Conservation (phyloP, 805 yeast genomes). For the Schwanniomyces vanrijiae region DNA sequence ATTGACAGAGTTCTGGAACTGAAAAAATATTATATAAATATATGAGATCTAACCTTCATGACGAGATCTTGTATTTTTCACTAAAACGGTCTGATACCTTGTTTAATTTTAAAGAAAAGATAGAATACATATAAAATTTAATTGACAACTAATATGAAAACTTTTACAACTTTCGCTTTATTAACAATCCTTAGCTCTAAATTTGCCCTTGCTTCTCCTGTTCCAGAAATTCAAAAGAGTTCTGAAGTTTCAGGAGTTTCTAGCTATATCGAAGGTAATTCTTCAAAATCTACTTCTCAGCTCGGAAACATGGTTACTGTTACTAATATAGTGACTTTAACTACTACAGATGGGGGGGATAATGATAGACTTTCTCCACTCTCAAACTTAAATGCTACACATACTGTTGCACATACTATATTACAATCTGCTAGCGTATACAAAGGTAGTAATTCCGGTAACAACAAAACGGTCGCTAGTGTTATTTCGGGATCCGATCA, state of each 20-base stretch:
- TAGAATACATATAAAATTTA: not conserved
- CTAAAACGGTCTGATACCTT: not conserved
- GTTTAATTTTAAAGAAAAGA: not conserved
- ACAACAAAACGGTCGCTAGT: too few species aligned
- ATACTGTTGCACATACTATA: not conserved
- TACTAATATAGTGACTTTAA: too few species aligned
- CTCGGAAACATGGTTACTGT: too few species aligned
- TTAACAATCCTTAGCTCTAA: constrained; percentile 1
- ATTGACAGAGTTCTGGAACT: not conserved
- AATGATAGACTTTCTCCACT: not conserved
- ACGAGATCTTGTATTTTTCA: not conserved
- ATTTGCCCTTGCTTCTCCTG: constrained; percentile 21
- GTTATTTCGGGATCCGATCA: too few species aligned
- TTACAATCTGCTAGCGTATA: too few species aligned
- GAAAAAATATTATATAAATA: not conserved
- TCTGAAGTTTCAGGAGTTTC: not conserved
- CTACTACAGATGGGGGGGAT: too few species aligned
- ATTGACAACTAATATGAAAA: not conserved
- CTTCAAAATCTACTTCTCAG: not conserved
- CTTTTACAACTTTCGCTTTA: not conserved
- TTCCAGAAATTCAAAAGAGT: constrained; percentile 13
- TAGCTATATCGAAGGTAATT: not conserved
- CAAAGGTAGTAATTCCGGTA: too few species aligned
- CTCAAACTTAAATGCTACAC: constrained; percentile 16
- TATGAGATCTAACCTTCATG: not conserved